phyloP scores from a whole-genome alignment of 1,284 basidiomycete species.

The Moniliophthora roreri region DNA sequence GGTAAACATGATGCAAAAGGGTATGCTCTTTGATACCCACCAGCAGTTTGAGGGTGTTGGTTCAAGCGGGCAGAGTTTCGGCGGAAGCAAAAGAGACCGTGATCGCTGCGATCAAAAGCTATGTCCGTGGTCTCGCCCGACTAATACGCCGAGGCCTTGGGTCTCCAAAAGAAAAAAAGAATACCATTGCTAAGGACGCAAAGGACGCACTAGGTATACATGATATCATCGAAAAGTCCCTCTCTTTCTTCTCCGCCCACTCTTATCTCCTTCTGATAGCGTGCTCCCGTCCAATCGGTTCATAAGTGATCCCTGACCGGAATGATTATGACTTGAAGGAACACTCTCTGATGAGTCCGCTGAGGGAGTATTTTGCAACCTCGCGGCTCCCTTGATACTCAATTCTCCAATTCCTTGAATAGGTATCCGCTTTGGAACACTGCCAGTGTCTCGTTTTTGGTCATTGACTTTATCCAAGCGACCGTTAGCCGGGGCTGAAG shows the following conservation, averaged over 20 bases:
- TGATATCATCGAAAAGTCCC: background rate
- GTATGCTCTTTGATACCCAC: too few species aligned
- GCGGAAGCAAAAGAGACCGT: too few species aligned
- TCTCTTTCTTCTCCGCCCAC: background rate
- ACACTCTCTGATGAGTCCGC: background rate
- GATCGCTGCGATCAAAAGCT: too few species aligned
- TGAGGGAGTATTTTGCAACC: background rate
- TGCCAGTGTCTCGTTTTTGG: constrained; percentile 8
- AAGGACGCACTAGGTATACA: too few species aligned
- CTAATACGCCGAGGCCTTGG: too few species aligned
- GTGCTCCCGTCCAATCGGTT: background rate
- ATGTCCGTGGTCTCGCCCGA: too few species aligned
- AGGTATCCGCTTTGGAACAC: constrained; percentile 18
- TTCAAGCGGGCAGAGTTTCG: too few species aligned
- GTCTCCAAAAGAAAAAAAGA: too few species aligned
- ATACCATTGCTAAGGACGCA: too few species aligned
- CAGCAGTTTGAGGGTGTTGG: too few species aligned
- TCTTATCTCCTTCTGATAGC: background rate
- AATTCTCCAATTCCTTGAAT: constrained; percentile 31
- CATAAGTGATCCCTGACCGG: background rate
- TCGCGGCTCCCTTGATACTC: constrained; percentile 59
- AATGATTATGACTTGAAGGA: too few species aligned
- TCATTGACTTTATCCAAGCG: constrained; percentile 5
- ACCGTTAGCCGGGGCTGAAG: constrained; percentile 26
- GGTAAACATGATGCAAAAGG: too few species aligned